A percentile compares a stretch with the other conserved stretches of the same genome.
Conservation (phyloP, 345 rosid species). For the Populus euphratica region DNA sequence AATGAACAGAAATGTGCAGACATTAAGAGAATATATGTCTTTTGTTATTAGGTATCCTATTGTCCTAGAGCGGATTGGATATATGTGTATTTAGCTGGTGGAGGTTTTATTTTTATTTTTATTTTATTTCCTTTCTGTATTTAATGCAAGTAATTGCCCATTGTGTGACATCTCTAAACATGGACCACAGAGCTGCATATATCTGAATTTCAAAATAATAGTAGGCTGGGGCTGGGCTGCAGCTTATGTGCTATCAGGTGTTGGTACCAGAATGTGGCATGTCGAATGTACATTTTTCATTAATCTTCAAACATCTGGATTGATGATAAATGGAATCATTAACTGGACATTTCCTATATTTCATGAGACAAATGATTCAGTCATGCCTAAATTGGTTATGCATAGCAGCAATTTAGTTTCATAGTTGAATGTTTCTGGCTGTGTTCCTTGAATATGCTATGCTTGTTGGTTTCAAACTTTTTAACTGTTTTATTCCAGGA, state of each 20-base stretch:
- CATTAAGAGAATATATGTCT: not conserved
- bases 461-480: not conserved
- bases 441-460: not conserved
- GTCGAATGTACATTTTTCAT: not conserved
- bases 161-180: not conserved
- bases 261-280: not conserved
- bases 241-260: not conserved
- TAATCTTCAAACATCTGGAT: not conserved
- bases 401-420: not conserved
- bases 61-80: not conserved
- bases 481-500: conserved; percentile 34
- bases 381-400: not conserved
- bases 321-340: not conserved
- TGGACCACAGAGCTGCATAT: not conserved
- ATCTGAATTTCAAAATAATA: not conserved
- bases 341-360: not conserved
- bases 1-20: not conserved
- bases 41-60: not conserved
- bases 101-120: not conserved
- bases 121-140: not conserved
- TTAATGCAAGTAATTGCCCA: not conserved
- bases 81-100: not conserved
- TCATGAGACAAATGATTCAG: not conserved
- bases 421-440: not conserved
- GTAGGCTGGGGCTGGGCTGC: not conserved